Evolutionary conservation across 805 yeast genomes (phyloP), one percentile per base, ranked within the genome.

Genomic region (Wickerhamia fluorescens): DNA sequence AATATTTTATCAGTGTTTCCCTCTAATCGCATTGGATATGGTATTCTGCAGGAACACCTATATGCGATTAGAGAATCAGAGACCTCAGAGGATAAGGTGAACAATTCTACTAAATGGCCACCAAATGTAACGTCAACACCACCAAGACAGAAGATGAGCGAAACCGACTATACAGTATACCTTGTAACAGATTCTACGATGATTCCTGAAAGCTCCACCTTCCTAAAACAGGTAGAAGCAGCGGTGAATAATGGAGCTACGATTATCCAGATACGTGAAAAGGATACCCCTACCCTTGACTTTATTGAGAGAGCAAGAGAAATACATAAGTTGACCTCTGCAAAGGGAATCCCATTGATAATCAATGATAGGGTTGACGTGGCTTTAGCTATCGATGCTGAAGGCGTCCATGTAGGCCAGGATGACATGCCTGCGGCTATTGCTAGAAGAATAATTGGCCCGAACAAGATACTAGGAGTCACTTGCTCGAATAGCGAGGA

Each of bases 401-500:
- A 85, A 38, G 95, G 95, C 20, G 79, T 88, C 6, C 96, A 87
- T 58, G 84, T 87, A 13, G 96, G 96, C 1, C 96, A 87, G 51
- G 87, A 78, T 30, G 96, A 87, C 48, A 83, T 87, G 84, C 68
- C 71, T 7, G 74, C 74, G 2, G 44, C 44, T 1, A 42, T 66
- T 21, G 92, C 74, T 1, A 56, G 96, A 20, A 46, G 60, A 42
- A 45, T 85, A 18, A 53, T 86, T 8, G 95, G 96, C 0, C 73
- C 78, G 0, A 67, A 73, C 32, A 85, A 80, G 55, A 76, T 87
- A 34, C 49, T 87, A 25, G 96, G 96, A 1, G 76, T 88, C 33
- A 76, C 88, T 23, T 80, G 85, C 15, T 69, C 79, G 6, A 63
- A 66, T 18, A 64, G 64, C 0, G 64, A 62, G 4, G 94, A 86